Evolutionary conservation across 2,329 filamentous ascomycete species (phyloP).

Genomic region (Aureobasidium lini): DNA sequence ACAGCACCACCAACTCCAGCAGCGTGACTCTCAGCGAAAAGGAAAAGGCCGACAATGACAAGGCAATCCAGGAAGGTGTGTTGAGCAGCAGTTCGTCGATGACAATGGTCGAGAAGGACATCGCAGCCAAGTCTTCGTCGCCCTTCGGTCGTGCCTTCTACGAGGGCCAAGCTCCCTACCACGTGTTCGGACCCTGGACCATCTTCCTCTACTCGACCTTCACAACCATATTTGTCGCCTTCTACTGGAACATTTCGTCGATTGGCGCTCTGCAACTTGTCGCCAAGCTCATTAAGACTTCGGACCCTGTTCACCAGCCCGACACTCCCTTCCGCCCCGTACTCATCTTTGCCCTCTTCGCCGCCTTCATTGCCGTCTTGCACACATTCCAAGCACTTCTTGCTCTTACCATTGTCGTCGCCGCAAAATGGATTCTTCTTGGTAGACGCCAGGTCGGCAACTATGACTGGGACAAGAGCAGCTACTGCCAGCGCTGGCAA

Average conservation of each 20-base stretch:
- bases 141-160: slow-evolving; percentile 53
- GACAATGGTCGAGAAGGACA: background rate
- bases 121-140: slow-evolving; percentile 22
- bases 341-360: slow-evolving; percentile 36
- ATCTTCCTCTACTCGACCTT: slow-evolving; percentile 46
- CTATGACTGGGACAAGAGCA: slow-evolving; percentile 51
- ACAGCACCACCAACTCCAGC: slow-evolving; percentile 7
- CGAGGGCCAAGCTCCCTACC: slow-evolving; percentile 42
- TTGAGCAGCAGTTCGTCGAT: slow-evolving; percentile 12
- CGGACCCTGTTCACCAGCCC: slow-evolving; percentile 15
- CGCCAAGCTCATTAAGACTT: slow-evolving; percentile 23
- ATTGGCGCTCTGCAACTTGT: slow-evolving; percentile 44
- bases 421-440: slow-evolving; percentile 46
- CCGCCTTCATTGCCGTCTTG: slow-evolving; percentile 35
- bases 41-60: background rate
- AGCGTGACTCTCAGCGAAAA: slow-evolving; percentile 5
- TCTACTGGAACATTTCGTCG: slow-evolving; percentile 46
- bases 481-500: slow-evolving; percentile 54
- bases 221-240: slow-evolving; percentile 38
- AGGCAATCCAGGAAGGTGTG: background rate
- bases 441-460: slow-evolving; percentile 45
- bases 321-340: slow-evolving; percentile 24
- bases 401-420: slow-evolving; percentile 39
- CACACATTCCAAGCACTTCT: slow-evolving; percentile 38
- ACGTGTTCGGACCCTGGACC: slow-evolving; percentile 40